Base-by-base conservation (phyloP, 2,329 filamentous ascomycete species). In the Ciborinia camelliae region DNA sequence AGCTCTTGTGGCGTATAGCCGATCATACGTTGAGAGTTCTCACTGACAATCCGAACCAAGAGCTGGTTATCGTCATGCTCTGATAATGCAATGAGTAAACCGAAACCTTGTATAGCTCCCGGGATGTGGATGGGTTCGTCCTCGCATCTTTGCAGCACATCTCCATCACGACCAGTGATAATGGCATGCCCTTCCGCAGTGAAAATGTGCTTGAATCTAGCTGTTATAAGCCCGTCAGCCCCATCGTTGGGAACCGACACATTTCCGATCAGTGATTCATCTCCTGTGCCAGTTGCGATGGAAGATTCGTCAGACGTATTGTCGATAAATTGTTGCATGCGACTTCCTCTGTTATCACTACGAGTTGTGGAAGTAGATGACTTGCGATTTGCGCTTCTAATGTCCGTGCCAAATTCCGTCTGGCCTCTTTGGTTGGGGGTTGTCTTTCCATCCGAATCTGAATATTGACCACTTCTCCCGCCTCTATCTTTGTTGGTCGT, bases 71-170 rank as follows among this genome's bases (percentile, higher is more conserved):
- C 87, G 0, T 78, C 74, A 62, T 91, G 86, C 74, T 93, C 90
- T 62, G 87, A 84, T 26, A 97, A 76, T 0, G 88, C 91, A 39
- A 97, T 72, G 30, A 97, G 79, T 4, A 90, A 81, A 1, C 92
- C 92, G 70, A 96, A 97, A 1, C 92, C 92, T 0, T 92, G 62
- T 30, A 63, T 32, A 4, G 62, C 62, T 32, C 62, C 62, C 4
- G 62, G 92, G 1, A 92, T 89, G 69, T 94, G 91, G 32, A 97
- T 96, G 0, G 92, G 92, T 72, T 97, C 92, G 72, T 97, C 92
- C 75, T 97, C 92, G 73, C 92, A 97, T 61, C 86, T 84, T 73
- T 96, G 90, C 52, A 95, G 78, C 0, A 82, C 85, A 2, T 86
- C 83, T 2, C 86, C 88, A 62, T 91, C 87, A 63, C 89, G 83